These are phyloP conservation scores for Cryptomeria japonica DNA, from an alignment of 75 land plant species.

Conservation along the genomic window DNA sequence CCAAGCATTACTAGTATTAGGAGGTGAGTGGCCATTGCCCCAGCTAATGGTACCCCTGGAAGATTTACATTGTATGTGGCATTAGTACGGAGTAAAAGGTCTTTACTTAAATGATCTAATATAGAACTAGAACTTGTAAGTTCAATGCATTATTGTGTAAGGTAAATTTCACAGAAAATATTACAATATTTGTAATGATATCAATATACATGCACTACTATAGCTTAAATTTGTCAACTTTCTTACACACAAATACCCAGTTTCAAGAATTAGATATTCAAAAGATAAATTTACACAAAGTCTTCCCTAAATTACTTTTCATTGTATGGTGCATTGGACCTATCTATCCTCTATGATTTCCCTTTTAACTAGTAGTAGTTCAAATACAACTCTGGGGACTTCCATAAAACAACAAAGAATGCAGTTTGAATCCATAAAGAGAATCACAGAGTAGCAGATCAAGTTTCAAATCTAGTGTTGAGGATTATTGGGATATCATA, in stretches of 20 bases:
- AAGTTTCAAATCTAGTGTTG: too few relatives aligned
- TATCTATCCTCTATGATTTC: too few relatives aligned
- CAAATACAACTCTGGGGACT: too few relatives aligned
- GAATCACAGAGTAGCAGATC: too few relatives aligned
- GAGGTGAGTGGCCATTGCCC: conserved; percentile 75
- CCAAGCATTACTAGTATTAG: conserved; percentile 70
- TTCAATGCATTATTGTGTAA: not conserved
- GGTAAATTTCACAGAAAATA: not conserved
- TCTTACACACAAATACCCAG: not conserved
- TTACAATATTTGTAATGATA: not conserved
- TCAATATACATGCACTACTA: not conserved
- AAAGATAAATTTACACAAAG: too few relatives aligned
- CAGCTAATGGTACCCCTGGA: conserved; percentile 84
- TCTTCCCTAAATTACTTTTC: too few relatives aligned
- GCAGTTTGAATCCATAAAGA: too few relatives aligned
- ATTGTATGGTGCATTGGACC: too few relatives aligned
- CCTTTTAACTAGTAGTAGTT: too few relatives aligned
- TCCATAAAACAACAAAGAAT: too few relatives aligned
- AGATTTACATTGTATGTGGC: conserved; percentile 7
- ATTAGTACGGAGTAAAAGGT: not conserved
- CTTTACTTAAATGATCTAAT: not conserved
- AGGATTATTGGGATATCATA: too few relatives aligned
- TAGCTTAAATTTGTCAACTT: not conserved
- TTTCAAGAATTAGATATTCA: not conserved
- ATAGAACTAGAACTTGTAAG: not conserved